phyloP scores from a whole-genome alignment of 2,329 filamentous ascomycete genomes.

The Ascosphaera acerosa region DNA sequence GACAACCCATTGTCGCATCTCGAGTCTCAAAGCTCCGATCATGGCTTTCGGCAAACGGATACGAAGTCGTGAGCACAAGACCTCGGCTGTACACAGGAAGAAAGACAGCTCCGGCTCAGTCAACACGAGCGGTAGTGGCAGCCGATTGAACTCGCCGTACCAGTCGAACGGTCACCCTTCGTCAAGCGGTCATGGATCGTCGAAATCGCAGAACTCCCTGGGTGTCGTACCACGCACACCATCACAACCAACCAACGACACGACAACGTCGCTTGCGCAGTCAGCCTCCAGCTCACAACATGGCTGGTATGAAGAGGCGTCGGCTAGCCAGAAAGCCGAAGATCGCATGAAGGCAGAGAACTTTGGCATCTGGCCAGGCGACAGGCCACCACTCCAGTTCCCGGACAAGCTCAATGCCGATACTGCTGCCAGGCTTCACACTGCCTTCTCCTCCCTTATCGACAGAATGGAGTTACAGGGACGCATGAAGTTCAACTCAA shows the following conservation, averaged over 20 bases:
- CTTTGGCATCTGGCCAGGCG: not conserved
- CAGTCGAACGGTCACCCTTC: not conserved
- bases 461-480: not conserved
- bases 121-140: not conserved
- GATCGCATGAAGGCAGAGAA: not conserved
- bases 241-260: not conserved
- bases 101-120: not conserved
- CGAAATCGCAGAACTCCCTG: not conserved
- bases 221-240: not conserved
- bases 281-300: not conserved
- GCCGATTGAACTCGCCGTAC: not conserved
- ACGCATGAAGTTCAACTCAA: not conserved
- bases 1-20: too few relatives aligned
- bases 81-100: not conserved
- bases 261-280: not conserved
- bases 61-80: slow-evolving; percentile 1
- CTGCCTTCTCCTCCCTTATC: not conserved
- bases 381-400: not conserved
- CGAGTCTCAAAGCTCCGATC: too few relatives aligned
- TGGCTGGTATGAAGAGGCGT: not conserved
- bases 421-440: not conserved
- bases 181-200: not conserved
- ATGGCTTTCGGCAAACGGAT: not conserved
- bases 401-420: not conserved
- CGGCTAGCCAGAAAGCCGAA: not conserved